Conservation (phyloP, 805 yeast species). For the Metschnikowia aberdeeniae region DNA sequence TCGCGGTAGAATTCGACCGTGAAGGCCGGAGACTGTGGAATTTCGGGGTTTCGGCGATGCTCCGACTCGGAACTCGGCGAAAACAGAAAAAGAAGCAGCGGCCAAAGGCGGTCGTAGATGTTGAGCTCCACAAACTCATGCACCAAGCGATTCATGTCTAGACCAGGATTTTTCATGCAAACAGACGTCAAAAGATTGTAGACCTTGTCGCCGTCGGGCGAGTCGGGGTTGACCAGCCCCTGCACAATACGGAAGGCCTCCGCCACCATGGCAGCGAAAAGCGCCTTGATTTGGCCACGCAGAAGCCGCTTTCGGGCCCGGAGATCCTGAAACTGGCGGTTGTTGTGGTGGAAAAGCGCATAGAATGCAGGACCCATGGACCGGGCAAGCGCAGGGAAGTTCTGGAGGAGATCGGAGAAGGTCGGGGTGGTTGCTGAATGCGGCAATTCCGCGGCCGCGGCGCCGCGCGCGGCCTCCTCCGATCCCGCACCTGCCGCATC, state of each 20-base stretch:
- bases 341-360: constrained; percentile 39
- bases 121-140: constrained; percentile 70
- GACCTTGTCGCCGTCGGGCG: constrained; percentile 33
- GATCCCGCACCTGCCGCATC: not conserved
- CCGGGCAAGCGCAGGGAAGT: constrained; percentile 36
- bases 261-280: constrained; percentile 31
- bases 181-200: constrained; percentile 29
- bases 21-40: constrained; percentile 23
- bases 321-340: constrained; percentile 28
- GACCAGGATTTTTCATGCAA: constrained; percentile 29
- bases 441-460: not conserved
- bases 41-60: constrained; percentile 19
- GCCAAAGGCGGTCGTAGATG: constrained; percentile 66
- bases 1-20: constrained; percentile 30
- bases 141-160: constrained; percentile 51
- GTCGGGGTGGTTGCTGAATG: not conserved
- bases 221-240: constrained; percentile 33
- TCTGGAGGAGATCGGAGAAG: constrained; percentile 36
- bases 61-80: constrained; percentile 1
- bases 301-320: constrained; percentile 26
- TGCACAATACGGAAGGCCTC: constrained; percentile 35
- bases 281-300: constrained; percentile 23
- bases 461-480: not conserved
- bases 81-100: constrained; percentile 35
- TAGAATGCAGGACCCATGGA: constrained; percentile 38